Evolutionary conservation across 768 basidiomycete genomes (phyloP).

Genomic region (Hemileccinum impolitum): DNA sequence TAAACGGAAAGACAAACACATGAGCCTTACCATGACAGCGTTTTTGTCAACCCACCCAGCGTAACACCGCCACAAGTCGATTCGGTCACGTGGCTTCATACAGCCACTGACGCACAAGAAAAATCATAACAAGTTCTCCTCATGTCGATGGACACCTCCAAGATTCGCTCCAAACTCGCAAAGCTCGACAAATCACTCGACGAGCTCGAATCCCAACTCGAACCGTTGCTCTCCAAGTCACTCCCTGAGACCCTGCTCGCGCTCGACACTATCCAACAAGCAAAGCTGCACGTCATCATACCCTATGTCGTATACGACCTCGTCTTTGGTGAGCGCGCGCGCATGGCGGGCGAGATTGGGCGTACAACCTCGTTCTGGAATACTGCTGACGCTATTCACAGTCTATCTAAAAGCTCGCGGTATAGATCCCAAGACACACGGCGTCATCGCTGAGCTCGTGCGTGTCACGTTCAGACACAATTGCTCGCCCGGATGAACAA

Average conservation of each 20-base stretch:
- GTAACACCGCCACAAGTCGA: slow-evolving; percentile 9
- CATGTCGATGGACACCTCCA: slow-evolving; percentile 37
- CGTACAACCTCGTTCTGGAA: background rate
- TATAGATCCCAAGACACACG: slow-evolving; percentile 75
- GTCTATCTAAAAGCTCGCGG: slow-evolving; percentile 82
- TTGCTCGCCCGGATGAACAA: background rate
- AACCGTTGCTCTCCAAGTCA: slow-evolving; percentile 63
- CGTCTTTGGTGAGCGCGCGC: too few relatives aligned
- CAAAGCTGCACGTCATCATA: slow-evolving; percentile 72
- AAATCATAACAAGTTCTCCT: background rate
- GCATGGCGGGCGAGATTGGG: too few relatives aligned
- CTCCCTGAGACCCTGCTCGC: slow-evolving; percentile 62
- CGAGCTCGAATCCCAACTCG: slow-evolving; percentile 63
- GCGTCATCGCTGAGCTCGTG: slow-evolving; percentile 61
- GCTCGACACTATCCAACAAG: slow-evolving; percentile 73
- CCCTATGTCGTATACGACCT: slow-evolving; percentile 86
- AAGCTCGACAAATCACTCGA: slow-evolving; percentile 57
- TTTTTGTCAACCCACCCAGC: background rate
- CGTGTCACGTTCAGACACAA: slow-evolving; percentile 1
- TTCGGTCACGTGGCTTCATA: slow-evolving; percentile 10
- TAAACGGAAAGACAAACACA: background rate
- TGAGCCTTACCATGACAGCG: slow-evolving; percentile 20
- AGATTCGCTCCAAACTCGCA: slow-evolving; percentile 40
- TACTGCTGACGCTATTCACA: slow-evolving; percentile 25
- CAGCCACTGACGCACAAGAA: background rate